Conservation (phyloP, 768 basidiomycete species). For the Mycena olivaceomarginata region DNA sequence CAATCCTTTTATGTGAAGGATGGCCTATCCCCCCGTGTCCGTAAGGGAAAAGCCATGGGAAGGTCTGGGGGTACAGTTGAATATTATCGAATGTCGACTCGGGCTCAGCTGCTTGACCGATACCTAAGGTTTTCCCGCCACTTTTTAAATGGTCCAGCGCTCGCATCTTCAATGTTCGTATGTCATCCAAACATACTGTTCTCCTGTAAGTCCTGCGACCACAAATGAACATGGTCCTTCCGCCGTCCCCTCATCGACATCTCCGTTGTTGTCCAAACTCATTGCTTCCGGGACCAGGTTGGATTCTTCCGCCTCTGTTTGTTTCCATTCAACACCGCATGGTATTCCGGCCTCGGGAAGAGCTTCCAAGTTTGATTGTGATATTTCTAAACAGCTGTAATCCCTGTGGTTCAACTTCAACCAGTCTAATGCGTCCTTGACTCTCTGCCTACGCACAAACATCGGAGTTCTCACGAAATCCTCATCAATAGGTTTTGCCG, state of each 20-base stretch:
- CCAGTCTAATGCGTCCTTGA: conserved; percentile 24
- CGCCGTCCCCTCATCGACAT: neutral
- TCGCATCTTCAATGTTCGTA: neutral
- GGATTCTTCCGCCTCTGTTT: neutral
- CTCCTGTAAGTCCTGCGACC: neutral
- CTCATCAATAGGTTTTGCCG: conserved; percentile 33
- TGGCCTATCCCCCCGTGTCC: neutral
- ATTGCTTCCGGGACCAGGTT: neutral
- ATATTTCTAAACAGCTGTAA: conserved; percentile 14
- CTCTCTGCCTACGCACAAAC: neutral
- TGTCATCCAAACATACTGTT: neutral
- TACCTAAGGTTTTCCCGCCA: neutral
- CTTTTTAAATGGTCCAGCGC: neutral
- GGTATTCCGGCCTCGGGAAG: neutral
- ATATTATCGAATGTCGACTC: neutral
- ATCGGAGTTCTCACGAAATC: conserved; percentile 31
- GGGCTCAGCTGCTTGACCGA: neutral
- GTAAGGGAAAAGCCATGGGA: neutral
- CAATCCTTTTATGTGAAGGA: neutral
- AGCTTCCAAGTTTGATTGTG: neutral
- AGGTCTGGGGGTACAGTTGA: conserved; percentile 17
- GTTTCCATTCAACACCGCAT: conserved; percentile 9
- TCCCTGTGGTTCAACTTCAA: conserved; percentile 33
- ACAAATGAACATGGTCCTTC: neutral
- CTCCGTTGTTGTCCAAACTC: neutral